phyloP scores from a whole-genome alignment of 2,329 filamentous ascomycete species.

The Ascochyta viciae-villosae region DNA sequence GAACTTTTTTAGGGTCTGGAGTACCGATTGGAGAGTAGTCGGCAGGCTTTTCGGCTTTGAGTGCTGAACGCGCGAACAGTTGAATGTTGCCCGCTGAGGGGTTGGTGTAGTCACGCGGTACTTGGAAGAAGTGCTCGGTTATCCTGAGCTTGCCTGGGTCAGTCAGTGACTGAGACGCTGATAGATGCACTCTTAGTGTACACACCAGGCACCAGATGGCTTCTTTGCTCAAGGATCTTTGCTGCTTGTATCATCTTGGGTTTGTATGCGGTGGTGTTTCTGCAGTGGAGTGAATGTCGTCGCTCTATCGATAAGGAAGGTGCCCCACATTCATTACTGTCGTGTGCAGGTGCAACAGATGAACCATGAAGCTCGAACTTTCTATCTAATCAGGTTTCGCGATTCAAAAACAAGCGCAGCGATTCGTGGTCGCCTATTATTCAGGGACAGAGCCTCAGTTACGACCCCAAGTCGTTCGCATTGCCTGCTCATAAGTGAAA shows the following conservation, averaged over 20 bases:
- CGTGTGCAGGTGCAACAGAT: background rate
- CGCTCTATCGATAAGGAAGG: slow-evolving; percentile 31
- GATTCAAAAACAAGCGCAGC: background rate
- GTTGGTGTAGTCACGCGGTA: slow-evolving; percentile 78
- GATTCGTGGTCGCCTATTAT: too few relatives aligned
- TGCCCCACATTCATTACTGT: slow-evolving; percentile 4
- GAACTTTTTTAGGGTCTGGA: slow-evolving; percentile 56
- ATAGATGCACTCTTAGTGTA: background rate
- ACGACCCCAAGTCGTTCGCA: background rate
- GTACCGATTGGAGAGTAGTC: slow-evolving; percentile 57
- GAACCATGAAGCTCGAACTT: background rate
- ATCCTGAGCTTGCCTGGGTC: slow-evolving; percentile 74
- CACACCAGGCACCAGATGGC: slow-evolving; percentile 54
- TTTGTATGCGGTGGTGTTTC: slow-evolving; percentile 9
- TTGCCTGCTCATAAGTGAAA: slow-evolving; percentile 11
- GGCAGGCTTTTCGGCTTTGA: slow-evolving; percentile 69
- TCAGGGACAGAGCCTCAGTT: too few relatives aligned
- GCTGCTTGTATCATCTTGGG: slow-evolving; percentile 52
- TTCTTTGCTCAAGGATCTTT: slow-evolving; percentile 56
- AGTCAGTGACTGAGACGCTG: slow-evolving; percentile 1
- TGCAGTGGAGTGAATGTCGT: slow-evolving; percentile 19
- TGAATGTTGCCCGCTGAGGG: slow-evolving; percentile 68
- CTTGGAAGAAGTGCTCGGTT: slow-evolving; percentile 85
- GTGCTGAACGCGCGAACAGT: slow-evolving; percentile 79
- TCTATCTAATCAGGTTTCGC: background rate